Evolutionary conservation across 2,329 filamentous ascomycete species (phyloP).

Genomic region (Fusarium domesticum): DNA sequence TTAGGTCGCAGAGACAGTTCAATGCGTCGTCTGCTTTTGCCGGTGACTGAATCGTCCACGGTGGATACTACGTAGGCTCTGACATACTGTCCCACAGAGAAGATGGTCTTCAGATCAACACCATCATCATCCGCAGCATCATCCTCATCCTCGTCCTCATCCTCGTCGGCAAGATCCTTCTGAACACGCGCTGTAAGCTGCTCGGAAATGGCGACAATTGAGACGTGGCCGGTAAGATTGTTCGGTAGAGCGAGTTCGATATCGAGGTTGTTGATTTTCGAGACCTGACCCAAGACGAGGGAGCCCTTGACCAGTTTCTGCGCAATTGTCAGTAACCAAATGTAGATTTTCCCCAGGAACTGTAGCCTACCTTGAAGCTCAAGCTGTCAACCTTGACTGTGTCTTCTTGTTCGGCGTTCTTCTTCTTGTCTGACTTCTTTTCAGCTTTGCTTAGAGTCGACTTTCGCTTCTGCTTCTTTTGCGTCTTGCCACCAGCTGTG

Average conservation of each 20-base stretch:
- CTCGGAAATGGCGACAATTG: conserved; percentile 88
- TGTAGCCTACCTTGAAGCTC: conserved; percentile 71
- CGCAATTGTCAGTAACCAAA: conserved; percentile 23
- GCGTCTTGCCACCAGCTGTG: conserved; percentile 44
- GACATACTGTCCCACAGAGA: conserved; percentile 82
- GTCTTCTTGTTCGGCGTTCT: conserved; percentile 42
- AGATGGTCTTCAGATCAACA: conserved; percentile 71
- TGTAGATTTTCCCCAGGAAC: conserved; percentile 1
- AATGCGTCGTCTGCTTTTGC: conserved; percentile 74
- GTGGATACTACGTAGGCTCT: conserved; percentile 81
- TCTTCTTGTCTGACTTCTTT: conserved; percentile 48
- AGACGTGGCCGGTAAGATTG: conserved; percentile 84
- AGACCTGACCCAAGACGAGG: conserved; percentile 82
- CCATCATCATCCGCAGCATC: conserved; percentile 50
- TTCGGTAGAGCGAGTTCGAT: conserved; percentile 84
- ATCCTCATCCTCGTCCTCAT: conserved; percentile 55
- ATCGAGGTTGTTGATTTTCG: conserved; percentile 74
- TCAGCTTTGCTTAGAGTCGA: conserved; percentile 45
- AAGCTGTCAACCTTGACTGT: conserved; percentile 77
- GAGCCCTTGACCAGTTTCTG: conserved; percentile 83
- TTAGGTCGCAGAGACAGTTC: conserved; percentile 81
- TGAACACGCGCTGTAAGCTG: conserved; percentile 74
- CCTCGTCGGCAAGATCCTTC: conserved; percentile 53
- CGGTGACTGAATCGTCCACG: conserved; percentile 57
- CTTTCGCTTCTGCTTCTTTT: conserved; percentile 57